Evolutionary conservation across 352 stramenopile species (phyloP).

Genomic region (Phytopythium mirpurense): DNA sequence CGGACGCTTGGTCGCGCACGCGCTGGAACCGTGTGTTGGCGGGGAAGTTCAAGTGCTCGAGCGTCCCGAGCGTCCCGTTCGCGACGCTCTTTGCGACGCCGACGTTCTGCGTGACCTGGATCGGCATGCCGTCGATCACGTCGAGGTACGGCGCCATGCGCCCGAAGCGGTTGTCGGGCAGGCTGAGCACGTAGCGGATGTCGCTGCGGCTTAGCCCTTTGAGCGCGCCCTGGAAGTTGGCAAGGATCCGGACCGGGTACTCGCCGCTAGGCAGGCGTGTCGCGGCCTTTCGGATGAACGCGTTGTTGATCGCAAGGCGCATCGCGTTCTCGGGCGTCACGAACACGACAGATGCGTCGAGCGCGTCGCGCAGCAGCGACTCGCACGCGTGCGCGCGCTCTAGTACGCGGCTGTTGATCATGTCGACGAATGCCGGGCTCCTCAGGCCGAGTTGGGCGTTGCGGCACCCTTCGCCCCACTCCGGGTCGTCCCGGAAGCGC

Average conservation of each 20-base stretch:
- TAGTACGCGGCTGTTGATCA: slow-evolving; percentile 15
- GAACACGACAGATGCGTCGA: neutral
- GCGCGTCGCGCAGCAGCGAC: too few relatives aligned
- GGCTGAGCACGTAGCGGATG: neutral
- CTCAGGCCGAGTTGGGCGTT: slow-evolving; percentile 13
- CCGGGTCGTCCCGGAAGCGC: slow-evolving; percentile 15
- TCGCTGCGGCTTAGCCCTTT: neutral
- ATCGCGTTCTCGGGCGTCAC: neutral
- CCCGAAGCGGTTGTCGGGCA: neutral
- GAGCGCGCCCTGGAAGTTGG: neutral
- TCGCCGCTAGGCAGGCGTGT: neutral
- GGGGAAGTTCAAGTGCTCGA: neutral
- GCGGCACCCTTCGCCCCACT: slow-evolving; percentile 20
- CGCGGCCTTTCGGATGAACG: slow-evolving; percentile 2
- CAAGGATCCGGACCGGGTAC: neutral
- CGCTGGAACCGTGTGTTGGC: neutral
- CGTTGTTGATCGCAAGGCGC: slow-evolving; percentile 5
- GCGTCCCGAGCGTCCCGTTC: neutral
- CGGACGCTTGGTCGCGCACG: neutral
- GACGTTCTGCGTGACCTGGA: neutral
- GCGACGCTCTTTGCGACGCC: neutral
- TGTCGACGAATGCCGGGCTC: slow-evolving; percentile 12
- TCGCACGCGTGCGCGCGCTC: too few relatives aligned
- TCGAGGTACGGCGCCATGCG: slow-evolving; percentile 1
- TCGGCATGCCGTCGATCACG: neutral